Base-by-base conservation (phyloP, 306 rosid species). In the Cicer arietinum region DNA sequence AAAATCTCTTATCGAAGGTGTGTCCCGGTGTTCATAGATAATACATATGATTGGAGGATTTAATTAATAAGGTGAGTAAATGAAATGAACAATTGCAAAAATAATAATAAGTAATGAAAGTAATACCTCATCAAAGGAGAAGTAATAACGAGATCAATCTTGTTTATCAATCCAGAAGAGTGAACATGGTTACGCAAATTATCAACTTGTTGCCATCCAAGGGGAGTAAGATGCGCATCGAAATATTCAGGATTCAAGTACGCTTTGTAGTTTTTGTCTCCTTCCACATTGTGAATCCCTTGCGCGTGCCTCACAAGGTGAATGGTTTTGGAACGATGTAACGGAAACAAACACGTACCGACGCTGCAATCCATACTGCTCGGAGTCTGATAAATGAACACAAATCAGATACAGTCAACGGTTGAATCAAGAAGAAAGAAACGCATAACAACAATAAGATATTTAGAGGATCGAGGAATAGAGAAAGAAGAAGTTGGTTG, bases 301-400 rank as follows among this genome's bases (percentile, higher is more conserved):
- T 94, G 98, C 10, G 95, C 98, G 76, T 94, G 98, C 88, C 98
- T 87, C 57, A 94, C 98, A 87, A 89, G 87, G 74, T 91, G 97
- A 80, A 89, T 77, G 48, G 87, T 89, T 88, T 91, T 89, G 85
- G 86, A 79, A 46, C 92, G 94, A 67, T 87, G 87, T 80, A 84
- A 73, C 2, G 96, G 94, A 73, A 84, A 87, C 74, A 89, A 40
- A 80, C 54, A 76, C 63, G 77, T 71, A 47, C 73, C 88, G 41
- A 44, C 74, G 40, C 78, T 79, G 45, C 47, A 81, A 25, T 92
- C 94, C 96, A 92, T 92, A 57, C 37, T 67, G 8, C 42, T 67
- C 42, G 0, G 12, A 40, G 5, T 57, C 30, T 73, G 71, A 3
- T 35, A 13, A 44, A 50, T 14, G 7, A 47, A 14, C 12, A 54